Base-by-base conservation (phyloP, 805 yeast genomes). In the Hanseniaspora pseudoguilliermondii region DNA sequence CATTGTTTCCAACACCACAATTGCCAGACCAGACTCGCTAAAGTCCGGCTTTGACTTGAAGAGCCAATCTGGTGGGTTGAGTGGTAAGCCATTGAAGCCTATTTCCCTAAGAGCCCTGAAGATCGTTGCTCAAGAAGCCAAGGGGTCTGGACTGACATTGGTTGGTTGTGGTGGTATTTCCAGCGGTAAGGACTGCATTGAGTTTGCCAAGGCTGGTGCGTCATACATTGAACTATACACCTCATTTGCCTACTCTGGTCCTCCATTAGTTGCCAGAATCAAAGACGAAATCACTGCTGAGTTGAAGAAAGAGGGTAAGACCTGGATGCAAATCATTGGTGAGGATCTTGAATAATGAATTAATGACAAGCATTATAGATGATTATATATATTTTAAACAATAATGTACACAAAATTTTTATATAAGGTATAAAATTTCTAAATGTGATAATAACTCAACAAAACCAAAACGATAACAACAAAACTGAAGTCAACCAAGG, bases 81-180 rank as follows among this genome's bases (percentile, higher is more conserved):
- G 95, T 0, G 97, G 97, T n/a, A 78, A 78, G 57, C 97, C 97
- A 18, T 74, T 91, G 56, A 91, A 90, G 69, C 90, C 87, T 48
- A 73, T 80, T 52, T 75, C 96, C 1, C 72, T 91, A 57, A 71
- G 79, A 59, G 93, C 95, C 0, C 74, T 91, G 61, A 77, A 75
- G 58, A 70, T 78, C 1, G 80, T 91, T 62, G 81, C 93, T 57
- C 82, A 85, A 62, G 77, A 85, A 65, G 79, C 95, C 39, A 87
- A 87, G 63, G 86, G 80, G 59, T 77, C 84, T 1, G 75, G 80
- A 54, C 69, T 89, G 60, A 85, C 89, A 2, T 75, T 91, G 44
- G 78, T 91, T 60, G 97, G 97, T 36, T 89, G 96, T 70, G 97
- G 97, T 57, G 97, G 97, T 61, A 88, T 91, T 61, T 74, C 84